phyloP scores from a whole-genome alignment of 73 alveolate genomes.

The Paramecium caudatum region DNA sequence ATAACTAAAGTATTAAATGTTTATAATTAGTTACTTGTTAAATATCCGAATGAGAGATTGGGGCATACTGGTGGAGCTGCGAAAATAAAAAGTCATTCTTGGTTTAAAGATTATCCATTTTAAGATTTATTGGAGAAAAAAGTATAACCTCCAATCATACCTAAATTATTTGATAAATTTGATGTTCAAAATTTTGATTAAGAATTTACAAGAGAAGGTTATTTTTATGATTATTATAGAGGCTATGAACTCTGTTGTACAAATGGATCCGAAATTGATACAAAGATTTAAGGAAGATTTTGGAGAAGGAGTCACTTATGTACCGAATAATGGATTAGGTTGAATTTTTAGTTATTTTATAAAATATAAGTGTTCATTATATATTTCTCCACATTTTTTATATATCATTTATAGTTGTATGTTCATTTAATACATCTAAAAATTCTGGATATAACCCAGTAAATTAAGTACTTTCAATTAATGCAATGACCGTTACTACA shows the following conservation, averaged over 20 bases:
- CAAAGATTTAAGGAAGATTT: constrained; percentile 46
- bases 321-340: constrained; percentile 45
- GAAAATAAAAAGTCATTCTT: constrained; percentile 94
- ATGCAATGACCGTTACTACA: constrained; percentile 81
- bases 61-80: constrained; percentile 93
- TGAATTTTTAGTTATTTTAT: too few species aligned
- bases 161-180: constrained; percentile 76
- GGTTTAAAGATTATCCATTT: constrained; percentile 94
- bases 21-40: constrained; percentile 75
- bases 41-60: constrained; percentile 93
- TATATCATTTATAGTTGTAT: not conserved
- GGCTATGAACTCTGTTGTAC: constrained; percentile 49
- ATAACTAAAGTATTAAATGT: constrained; percentile 35
- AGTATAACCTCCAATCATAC: constrained; percentile 84
- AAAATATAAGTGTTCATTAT: too few species aligned
- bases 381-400: constrained; percentile 36
- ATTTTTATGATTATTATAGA: not conserved
- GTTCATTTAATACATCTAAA: not conserved
- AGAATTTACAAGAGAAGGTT: constrained; percentile 73
- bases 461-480: constrained; percentile 80
- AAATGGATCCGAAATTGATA: constrained; percentile 39
- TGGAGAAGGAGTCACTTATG: constrained; percentile 66
- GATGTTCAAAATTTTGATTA: constrained; percentile 73
- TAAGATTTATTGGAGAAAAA: constrained; percentile 76
- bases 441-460: constrained; percentile 58